Conservation (phyloP, 306 rosid species). For the Glycyrrhiza uralensis region DNA sequence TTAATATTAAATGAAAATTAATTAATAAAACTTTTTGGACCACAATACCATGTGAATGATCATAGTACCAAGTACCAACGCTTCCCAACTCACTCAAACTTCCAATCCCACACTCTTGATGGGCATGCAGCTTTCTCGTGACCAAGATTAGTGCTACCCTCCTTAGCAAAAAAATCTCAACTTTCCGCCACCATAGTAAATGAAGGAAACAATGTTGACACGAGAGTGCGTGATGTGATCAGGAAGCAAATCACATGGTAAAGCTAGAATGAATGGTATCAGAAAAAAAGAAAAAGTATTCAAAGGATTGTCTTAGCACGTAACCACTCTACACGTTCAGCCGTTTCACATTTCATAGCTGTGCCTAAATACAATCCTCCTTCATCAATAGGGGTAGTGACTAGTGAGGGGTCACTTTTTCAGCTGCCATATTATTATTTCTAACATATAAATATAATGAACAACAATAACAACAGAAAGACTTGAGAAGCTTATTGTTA, state of each 20-base stretch:
- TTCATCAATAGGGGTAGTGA: constrained; percentile 32
- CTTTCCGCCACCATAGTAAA: constrained; percentile 21
- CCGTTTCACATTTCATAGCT: constrained; percentile 59
- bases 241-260: neutral
- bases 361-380: constrained; percentile 63
- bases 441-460: neutral
- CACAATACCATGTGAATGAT: no score
- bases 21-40: no score
- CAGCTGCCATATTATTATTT: constrained; percentile 17
- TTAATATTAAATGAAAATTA: no score
- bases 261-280: neutral
- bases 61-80: no score
- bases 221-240: neutral
- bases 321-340: constrained; percentile 34
- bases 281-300: neutral
- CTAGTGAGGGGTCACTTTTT: constrained; percentile 31
- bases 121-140: neutral
- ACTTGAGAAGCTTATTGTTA: neutral
- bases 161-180: constrained; percentile 25
- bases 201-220: constrained; percentile 4
- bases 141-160: neutral
- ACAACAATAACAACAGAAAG: neutral
- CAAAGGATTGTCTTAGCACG: neutral
- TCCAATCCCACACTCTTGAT: neutral
- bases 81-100: neutral